Percentiles rank a stretch among this genome's conserved stretches.
phyloP scores from a whole-genome alignment of 805 yeast genomes.

The Myxozyma mucilagina region DNA sequence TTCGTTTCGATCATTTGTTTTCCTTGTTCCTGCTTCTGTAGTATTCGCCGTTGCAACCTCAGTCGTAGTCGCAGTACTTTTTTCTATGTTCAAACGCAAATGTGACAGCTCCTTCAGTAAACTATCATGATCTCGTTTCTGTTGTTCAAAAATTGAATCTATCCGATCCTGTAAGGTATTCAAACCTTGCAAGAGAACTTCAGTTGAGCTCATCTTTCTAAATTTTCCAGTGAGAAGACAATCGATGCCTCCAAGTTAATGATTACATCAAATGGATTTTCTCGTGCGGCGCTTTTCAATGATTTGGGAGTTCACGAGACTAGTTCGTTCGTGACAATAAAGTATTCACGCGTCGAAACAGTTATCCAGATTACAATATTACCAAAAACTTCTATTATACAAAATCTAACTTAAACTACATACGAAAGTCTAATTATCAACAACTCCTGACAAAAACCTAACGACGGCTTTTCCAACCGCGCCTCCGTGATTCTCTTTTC shows the following conservation, averaged over 20 bases:
- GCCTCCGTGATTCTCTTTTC: conserved; percentile 46
- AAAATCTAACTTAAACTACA: too few species aligned
- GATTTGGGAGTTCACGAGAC: too few species aligned
- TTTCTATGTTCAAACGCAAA: neutral
- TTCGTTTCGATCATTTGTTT: too few species aligned
- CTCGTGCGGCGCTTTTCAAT: neutral
- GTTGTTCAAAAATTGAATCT: neutral
- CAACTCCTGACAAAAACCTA: conserved; percentile 38
- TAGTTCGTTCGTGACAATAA: too few species aligned
- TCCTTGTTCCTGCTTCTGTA: too few species aligned
- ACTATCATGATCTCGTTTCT: neutral
- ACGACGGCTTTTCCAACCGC: conserved; percentile 44
- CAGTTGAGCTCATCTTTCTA: neutral
- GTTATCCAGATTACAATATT: neutral
- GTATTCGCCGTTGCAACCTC: neutral
- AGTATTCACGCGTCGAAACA: too few species aligned
- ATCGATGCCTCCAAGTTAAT: too few species aligned
- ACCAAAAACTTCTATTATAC: neutral
- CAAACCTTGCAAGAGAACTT: neutral
- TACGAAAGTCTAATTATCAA: neutral
- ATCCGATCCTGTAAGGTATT: neutral
- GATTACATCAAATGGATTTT: neutral
- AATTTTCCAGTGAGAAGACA: too few species aligned
- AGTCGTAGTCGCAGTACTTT: neutral
- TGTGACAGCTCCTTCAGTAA: neutral